Conservation (phyloP, 441 rosid species). For the Gossypium schwendimanii region DNA sequence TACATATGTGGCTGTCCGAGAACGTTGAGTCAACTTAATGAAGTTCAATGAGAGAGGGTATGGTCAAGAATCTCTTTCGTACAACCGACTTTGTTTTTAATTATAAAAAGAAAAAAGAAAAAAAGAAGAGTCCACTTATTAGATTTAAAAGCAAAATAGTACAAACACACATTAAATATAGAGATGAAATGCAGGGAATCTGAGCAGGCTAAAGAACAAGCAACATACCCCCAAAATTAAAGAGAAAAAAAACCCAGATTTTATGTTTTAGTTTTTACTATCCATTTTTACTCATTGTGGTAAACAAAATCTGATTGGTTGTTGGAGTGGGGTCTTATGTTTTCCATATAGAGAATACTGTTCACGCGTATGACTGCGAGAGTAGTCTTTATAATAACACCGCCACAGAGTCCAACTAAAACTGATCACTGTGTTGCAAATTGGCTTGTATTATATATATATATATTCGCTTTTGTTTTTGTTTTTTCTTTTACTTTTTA, state of each 20-base stretch:
- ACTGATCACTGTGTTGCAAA: conserved; percentile 11
- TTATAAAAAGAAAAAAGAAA: background rate
- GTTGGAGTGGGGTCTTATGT: conserved; percentile 31
- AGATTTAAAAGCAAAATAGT: background rate
- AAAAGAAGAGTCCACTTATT: background rate
- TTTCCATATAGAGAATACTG: conserved; percentile 18
- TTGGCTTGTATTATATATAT: background rate
- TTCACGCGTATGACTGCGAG: conserved; percentile 22
- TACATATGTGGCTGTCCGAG: background rate
- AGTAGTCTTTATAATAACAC: conserved; percentile 8
- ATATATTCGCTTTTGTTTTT: background rate
- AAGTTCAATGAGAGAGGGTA: no score
- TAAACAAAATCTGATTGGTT: conserved; percentile 18
- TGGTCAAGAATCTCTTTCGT: no score
- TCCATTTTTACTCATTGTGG: background rate
- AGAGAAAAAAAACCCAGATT: background rate
- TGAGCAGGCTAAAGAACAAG: background rate
- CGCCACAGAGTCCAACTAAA: background rate
- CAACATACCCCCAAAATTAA: background rate
- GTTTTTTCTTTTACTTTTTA: background rate
- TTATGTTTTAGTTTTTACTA: background rate
- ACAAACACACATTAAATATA: background rate
- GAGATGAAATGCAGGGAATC: background rate
- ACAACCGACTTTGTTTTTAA: background rate
- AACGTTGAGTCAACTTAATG: no score